Percentiles rank a stretch among this genome's conserved stretches.
These are phyloP conservation scores for Niveomyces coronatus DNA, from an alignment of 2,329 filamentous ascomycete genomes.

Conservation along the genomic window DNA sequence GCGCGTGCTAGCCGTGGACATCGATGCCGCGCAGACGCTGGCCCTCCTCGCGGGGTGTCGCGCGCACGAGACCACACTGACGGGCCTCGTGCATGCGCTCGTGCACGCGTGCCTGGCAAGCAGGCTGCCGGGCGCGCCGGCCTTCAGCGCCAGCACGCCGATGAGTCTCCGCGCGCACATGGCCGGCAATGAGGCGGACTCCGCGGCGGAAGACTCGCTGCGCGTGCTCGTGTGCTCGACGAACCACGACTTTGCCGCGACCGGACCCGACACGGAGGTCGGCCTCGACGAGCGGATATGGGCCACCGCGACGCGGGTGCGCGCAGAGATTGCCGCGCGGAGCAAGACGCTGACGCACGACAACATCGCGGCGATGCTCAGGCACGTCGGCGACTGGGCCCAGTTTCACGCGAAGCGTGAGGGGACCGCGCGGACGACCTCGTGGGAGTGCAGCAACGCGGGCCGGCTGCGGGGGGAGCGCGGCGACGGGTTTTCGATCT, in stretches of 20 bases:
- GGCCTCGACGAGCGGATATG: conserved; percentile 27
- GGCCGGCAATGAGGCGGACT: conserved; percentile 11
- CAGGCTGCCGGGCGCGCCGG: conserved; percentile 24
- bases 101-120: conserved; percentile 29
- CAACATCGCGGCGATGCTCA: conserved; percentile 32
- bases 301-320: conserved; percentile 27
- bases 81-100: conserved; percentile 37
- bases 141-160: conserved; percentile 30
- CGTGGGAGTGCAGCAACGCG: conserved; percentile 45
- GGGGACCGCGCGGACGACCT: conserved; percentile 29
- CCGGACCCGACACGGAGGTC: conserved; percentile 6
- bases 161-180: conserved; percentile 34
- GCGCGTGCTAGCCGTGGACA: conserved; percentile 25
- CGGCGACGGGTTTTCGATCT: conserved; percentile 21
- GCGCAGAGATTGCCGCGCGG: conserved; percentile 23
- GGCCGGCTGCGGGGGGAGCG: conserved; percentile 25
- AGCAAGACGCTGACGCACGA: conserved; percentile 27
- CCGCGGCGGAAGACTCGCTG: conserved; percentile 17
- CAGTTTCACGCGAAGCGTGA: conserved; percentile 30
- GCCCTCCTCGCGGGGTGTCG: conserved; percentile 30
- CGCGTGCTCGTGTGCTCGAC: conserved; percentile 30
- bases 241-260: conserved; percentile 19
- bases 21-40: conserved; percentile 20
- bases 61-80: conserved; percentile 33
- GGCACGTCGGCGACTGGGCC: conserved; percentile 33